These are phyloP conservation scores for Tulasnella sp. DNA, from an alignment of 768 basidiomycete genomes.

Conservation along the genomic window DNA sequence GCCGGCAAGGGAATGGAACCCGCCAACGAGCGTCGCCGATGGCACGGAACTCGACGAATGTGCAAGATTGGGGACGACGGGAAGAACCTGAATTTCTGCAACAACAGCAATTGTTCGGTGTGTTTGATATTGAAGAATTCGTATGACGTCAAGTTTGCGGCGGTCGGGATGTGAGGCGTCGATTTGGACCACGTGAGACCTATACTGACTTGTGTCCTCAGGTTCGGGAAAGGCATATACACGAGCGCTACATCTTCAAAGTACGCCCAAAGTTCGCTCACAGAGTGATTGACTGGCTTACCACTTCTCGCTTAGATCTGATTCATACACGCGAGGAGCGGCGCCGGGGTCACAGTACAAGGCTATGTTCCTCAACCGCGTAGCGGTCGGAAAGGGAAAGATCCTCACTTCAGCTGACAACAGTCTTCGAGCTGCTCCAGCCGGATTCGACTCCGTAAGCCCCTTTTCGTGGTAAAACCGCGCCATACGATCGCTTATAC, in stretches of 20 bases:
- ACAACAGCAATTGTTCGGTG: neutral
- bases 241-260: constrained; percentile 32
- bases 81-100: constrained; percentile 18
- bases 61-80: constrained; percentile 27
- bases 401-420: constrained; percentile 26
- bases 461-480: neutral
- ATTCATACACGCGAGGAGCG: constrained; percentile 23
- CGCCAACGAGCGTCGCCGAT: constrained; percentile 28
- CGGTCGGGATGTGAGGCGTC: constrained; percentile 23
- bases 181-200: too few species aligned
- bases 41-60: constrained; percentile 25
- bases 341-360: constrained; percentile 19
- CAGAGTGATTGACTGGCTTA: neutral
- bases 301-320: neutral
- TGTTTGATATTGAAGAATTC: constrained; percentile 27
- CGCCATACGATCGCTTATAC: neutral
- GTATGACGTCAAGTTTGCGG: constrained; percentile 29
- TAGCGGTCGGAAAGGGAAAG: constrained; percentile 22
- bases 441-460: constrained; percentile 25
- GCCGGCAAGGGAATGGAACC: neutral
- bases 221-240: constrained; percentile 32
- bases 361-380: constrained; percentile 28
- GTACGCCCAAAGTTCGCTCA: neutral
- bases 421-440: constrained; percentile 1
- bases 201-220: neutral